A percentile compares a stretch with the other conserved stretches of the same genome.
Evolutionary conservation across 768 basidiomycete species (phyloP).

Genomic region (Lentinula boryana): DNA sequence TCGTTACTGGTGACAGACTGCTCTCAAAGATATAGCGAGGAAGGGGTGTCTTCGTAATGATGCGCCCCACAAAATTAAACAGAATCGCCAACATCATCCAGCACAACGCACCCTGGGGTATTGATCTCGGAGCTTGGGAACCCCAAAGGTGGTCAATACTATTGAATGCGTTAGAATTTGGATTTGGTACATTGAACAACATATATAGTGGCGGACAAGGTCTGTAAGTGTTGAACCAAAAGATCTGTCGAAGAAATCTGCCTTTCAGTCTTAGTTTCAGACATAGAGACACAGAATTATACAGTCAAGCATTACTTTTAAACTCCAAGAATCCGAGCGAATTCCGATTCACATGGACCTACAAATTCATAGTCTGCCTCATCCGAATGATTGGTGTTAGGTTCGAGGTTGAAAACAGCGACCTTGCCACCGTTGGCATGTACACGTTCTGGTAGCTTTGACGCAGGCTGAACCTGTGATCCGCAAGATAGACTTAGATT

Average conservation of each 20-base stretch:
- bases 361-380: conserved; percentile 20
- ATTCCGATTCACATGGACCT: conserved; percentile 16
- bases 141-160: not conserved
- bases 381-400: conserved; percentile 7
- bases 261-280: no score
- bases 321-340: conserved; percentile 17
- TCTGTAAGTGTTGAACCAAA: no score
- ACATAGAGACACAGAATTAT: not conserved
- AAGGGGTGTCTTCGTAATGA: not conserved
- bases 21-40: not conserved
- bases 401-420: conserved; percentile 20
- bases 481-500: not conserved
- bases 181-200: no score
- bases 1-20: not conserved
- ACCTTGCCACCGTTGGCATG: conserved; percentile 17
- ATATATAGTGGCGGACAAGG: no score
- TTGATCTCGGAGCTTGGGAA: not conserved
- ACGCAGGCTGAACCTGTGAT: conserved; percentile 14
- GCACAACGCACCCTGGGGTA: not conserved
- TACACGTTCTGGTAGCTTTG: conserved; percentile 8
- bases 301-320: not conserved
- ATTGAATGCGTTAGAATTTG: not conserved
- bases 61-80: not conserved
- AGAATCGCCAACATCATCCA: not conserved
- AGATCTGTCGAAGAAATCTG: no score